Evolutionary conservation across 129 eudicot species (phyloP).

Genomic region (Rutidosis leptorrhynchoides): DNA sequence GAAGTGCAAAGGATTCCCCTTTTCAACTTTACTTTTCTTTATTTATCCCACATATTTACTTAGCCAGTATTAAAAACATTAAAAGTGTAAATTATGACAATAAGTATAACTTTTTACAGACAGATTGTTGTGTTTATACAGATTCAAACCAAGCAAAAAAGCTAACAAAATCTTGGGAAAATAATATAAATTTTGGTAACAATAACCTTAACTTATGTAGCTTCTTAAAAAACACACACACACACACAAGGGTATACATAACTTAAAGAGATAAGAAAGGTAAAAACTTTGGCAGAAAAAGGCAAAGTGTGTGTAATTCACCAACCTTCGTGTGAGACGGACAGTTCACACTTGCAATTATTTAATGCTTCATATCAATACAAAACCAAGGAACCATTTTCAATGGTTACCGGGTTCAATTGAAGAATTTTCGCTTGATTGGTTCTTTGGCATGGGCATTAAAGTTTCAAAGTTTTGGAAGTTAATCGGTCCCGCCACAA

Average conservation of each 20-base stretch:
- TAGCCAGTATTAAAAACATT: neutral
- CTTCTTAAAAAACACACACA: slow-evolving; percentile 20
- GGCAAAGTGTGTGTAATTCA: slow-evolving; percentile 37
- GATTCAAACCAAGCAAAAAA: slow-evolving; percentile 9
- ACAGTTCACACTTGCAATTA: slow-evolving; percentile 34
- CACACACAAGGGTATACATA: slow-evolving; percentile 16
- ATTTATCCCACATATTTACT: neutral
- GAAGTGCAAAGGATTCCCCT: slow-evolving; percentile 17
- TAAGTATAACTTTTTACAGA: slow-evolving; percentile 2
- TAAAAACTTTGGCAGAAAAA: slow-evolving; percentile 32
- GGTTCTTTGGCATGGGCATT: no score
- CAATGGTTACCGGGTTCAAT: no score
- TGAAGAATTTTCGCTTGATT: no score
- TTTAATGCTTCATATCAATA: slow-evolving; percentile 32
- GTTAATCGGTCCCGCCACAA: no score
- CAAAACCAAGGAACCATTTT: slow-evolving; percentile 14
- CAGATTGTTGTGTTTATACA: neutral
- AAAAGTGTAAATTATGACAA: neutral
- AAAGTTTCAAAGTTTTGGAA: no score
- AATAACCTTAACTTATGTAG: slow-evolving; percentile 22
- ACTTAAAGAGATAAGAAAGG: slow-evolving; percentile 26
- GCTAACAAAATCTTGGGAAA: slow-evolving; percentile 14
- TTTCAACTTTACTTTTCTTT: slow-evolving; percentile 18
- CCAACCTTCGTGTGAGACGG: slow-evolving; percentile 43
- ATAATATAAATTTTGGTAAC: neutral